These are phyloP conservation scores for Nyctanthes arbortristis DNA, from an alignment of 257 asterid genomes.

Conservation along the genomic window DNA sequence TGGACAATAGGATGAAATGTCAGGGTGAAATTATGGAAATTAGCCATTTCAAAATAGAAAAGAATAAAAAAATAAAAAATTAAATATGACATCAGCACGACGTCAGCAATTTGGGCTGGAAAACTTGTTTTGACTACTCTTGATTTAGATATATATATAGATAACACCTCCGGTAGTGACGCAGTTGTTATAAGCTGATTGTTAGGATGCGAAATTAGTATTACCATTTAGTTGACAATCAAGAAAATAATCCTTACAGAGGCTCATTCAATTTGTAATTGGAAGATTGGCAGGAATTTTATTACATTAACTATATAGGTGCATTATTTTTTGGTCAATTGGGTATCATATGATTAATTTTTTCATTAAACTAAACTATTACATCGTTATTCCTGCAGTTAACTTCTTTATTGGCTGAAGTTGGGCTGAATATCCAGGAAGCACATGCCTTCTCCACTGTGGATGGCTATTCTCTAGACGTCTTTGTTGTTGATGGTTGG, in stretches of 20 bases:
- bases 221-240: background rate
- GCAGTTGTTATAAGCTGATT: background rate
- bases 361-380: conserved; percentile 29
- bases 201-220: background rate
- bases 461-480: conserved; percentile 96
- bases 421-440: conserved; percentile 96
- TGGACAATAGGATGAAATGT: too few species aligned
- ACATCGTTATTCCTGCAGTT: conserved; percentile 57
- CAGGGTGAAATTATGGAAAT: too few species aligned
- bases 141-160: too few species aligned
- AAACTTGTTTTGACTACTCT: too few species aligned
- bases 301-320: background rate
- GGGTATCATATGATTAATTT: conserved; percentile 1
- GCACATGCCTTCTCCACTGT: conserved; percentile 96
- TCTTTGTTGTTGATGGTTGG: conserved; percentile 99
- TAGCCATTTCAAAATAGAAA: too few species aligned
- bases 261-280: background rate
- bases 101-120: too few species aligned
- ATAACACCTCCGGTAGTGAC: background rate
- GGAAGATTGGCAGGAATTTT: conserved; percentile 15
- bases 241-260: background rate
- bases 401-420: conserved; percentile 84
- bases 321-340: conserved; percentile 18
- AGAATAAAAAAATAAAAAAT: too few species aligned
- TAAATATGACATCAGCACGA: too few species aligned